Conservation (phyloP, 768 basidiomycete species). For the Paxillus rubicundulus region DNA sequence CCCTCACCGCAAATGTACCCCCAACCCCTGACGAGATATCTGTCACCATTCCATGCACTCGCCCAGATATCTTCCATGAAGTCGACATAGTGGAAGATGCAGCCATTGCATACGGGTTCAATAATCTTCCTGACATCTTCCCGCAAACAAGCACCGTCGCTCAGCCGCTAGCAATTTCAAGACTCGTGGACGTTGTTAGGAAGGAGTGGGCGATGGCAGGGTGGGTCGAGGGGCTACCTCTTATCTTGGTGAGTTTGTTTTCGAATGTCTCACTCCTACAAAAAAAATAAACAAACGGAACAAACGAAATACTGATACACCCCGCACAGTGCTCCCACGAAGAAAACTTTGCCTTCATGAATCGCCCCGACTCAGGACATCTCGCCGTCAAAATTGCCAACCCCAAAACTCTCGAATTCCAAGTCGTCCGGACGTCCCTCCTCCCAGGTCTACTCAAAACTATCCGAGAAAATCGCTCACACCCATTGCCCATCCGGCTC, state of each 20-base stretch:
- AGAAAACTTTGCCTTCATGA: conserved; percentile 95
- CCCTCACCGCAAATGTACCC: conserved; percentile 54
- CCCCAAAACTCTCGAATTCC: conserved; percentile 97
- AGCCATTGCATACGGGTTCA: conserved; percentile 97
- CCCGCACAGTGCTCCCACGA: conserved; percentile 86
- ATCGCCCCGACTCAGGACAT: conserved; percentile 77
- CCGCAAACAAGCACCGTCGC: conserved; percentile 93
- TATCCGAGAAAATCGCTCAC: conserved; percentile 92
- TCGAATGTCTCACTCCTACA: not conserved
- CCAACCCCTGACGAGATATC: conserved; percentile 59
- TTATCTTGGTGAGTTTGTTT: conserved; percentile 69
- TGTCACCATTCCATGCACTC: conserved; percentile 87
- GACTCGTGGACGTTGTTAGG: conserved; percentile 83
- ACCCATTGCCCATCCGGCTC: conserved; percentile 86
- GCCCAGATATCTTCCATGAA: conserved; percentile 97
- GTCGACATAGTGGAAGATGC: conserved; percentile 99
- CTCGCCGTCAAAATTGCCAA: conserved; percentile 91
- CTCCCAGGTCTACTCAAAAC: conserved; percentile 96
- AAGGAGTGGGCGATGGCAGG: conserved; percentile 92
- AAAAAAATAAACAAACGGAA: too few relatives aligned
- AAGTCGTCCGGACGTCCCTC: conserved; percentile 94
- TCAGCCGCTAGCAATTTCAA: conserved; percentile 87
- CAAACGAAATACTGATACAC: conserved; percentile 4
- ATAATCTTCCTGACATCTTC: conserved; percentile 90
- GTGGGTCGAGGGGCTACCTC: conserved; percentile 92